These are phyloP conservation scores for Stentor coeruleus DNA, from an alignment of 73 alveolate species.

Conservation along the genomic window DNA sequence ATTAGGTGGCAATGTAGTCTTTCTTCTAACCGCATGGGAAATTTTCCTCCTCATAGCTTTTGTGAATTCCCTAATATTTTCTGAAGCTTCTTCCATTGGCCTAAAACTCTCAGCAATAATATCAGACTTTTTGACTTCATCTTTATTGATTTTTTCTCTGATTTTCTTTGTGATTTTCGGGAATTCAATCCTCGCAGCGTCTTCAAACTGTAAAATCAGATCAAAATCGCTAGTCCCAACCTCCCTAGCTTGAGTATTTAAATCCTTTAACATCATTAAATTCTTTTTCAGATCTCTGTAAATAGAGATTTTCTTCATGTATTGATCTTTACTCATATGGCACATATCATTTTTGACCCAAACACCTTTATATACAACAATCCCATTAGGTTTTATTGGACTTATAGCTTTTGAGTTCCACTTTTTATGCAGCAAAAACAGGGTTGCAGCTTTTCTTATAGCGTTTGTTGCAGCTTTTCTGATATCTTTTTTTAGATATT, in stretches of 20 bases:
- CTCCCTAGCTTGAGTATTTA: not conserved
- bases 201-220: not conserved
- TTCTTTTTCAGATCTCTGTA: not conserved
- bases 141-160: not conserved
- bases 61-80: not conserved
- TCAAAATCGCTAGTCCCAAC: constrained; percentile 2
- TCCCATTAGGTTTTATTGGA: constrained; percentile 1
- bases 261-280: not conserved
- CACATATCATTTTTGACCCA: not conserved
- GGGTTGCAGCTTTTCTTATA: constrained; percentile 8
- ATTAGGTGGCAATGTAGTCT: not conserved
- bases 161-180: not conserved
- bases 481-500: not conserved
- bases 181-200: not conserved
- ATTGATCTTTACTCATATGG: not conserved
- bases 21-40: not conserved
- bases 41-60: not conserved
- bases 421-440: not conserved
- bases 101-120: not conserved
- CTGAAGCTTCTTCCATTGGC: not conserved
- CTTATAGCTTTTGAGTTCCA: not conserved
- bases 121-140: not conserved
- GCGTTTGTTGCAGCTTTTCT: not conserved
- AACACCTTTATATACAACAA: not conserved
- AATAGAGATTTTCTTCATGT: not conserved